Percentiles rank a stretch among this genome's conserved stretches.
These are phyloP conservation scores for Prinsepia uniflora DNA, from an alignment of 306 rosid species.

Conservation along the genomic window DNA sequence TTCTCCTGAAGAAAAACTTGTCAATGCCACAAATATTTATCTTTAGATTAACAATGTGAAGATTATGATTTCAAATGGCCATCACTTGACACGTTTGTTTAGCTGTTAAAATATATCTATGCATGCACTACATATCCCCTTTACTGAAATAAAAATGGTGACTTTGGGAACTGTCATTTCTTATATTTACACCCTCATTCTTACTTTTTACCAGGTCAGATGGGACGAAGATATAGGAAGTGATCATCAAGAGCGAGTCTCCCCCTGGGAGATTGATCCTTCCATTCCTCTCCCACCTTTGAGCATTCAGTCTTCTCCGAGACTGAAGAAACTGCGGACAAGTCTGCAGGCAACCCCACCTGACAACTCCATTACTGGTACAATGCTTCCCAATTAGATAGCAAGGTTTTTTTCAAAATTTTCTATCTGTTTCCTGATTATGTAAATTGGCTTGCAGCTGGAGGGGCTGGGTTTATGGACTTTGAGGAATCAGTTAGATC, in stretches of 20 bases:
- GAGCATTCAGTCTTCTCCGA: conserved; percentile 87
- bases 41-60: neutral
- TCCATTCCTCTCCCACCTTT: conserved; percentile 76
- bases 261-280: conserved; percentile 92
- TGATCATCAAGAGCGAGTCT: conserved; percentile 71
- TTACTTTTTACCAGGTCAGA: conserved; percentile 56
- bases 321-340: conserved; percentile 86
- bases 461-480: conserved; percentile 78
- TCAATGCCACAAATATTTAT: neutral
- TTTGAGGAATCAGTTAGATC: conserved; percentile 83
- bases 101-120: neutral
- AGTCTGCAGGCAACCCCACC: conserved; percentile 57
- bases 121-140: neutral
- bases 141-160: neutral
- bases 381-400: conserved; percentile 15
- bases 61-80: neutral
- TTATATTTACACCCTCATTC: conserved; percentile 22
- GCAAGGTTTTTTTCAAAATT: conserved; percentile 1
- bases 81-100: neutral
- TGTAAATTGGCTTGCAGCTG: conserved; percentile 34
- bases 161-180: conserved; percentile 5
- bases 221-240: conserved; percentile 79
- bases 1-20: neutral
- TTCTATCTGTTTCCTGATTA: conserved; percentile 13
- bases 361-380: conserved; percentile 61